These are phyloP conservation scores for Tulasnella sp. DNA, from an alignment of 768 basidiomycete genomes.

Conservation along the genomic window DNA sequence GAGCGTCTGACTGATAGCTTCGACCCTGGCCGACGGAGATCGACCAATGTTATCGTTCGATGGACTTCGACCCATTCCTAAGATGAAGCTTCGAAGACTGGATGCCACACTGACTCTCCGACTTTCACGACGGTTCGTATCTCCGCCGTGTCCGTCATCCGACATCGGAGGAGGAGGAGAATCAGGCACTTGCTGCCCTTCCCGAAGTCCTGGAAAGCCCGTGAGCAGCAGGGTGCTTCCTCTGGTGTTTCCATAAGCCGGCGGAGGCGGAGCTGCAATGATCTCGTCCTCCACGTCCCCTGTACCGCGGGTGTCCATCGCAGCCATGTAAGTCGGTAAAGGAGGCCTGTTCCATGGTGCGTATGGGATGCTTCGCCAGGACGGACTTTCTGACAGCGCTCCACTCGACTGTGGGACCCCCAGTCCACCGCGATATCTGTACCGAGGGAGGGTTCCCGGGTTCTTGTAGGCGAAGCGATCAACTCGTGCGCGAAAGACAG, in stretches of 20 bases:
- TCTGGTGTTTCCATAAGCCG: constrained; percentile 68
- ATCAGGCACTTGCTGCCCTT: neutral
- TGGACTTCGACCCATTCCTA: neutral
- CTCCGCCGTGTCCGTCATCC: neutral
- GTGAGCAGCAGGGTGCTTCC: constrained; percentile 54
- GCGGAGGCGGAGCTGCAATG: constrained; percentile 62
- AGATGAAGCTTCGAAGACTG: neutral
- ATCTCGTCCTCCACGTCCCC: constrained; percentile 67
- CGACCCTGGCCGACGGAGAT: neutral
- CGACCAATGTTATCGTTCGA: neutral
- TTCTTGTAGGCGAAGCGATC: constrained; percentile 54
- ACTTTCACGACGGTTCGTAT: neutral
- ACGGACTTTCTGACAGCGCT: constrained; percentile 31
- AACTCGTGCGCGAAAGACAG: constrained; percentile 55
- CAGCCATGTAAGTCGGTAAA: constrained; percentile 62
- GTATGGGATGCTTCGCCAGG: constrained; percentile 34
- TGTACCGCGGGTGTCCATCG: constrained; percentile 61
- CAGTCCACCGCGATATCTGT: constrained; percentile 17
- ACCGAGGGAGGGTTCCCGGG: constrained; percentile 38
- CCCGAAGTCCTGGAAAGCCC: constrained; percentile 1
- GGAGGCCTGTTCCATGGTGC: constrained; percentile 68
- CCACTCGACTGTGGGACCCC: constrained; percentile 31
- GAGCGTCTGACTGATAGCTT: neutral
- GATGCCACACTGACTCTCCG: neutral
- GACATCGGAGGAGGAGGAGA: neutral